Conservation (phyloP, 352 stramenopile species). For the Pythium sukuiense region DNA sequence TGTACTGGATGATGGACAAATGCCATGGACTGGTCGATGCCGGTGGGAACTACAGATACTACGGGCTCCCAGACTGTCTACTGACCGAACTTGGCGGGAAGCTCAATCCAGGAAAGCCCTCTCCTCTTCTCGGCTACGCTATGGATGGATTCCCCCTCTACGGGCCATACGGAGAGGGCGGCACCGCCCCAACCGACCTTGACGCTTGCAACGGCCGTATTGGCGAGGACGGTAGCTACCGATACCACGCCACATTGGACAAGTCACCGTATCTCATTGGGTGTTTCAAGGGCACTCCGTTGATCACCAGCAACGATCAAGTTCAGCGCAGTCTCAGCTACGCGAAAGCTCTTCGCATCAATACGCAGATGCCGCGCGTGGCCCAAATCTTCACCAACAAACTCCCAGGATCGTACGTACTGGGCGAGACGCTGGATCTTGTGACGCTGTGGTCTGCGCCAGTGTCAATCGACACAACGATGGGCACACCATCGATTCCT, state of each 20-base stretch:
- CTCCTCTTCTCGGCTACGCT: slow-evolving; percentile 66
- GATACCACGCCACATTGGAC: slow-evolving; percentile 58
- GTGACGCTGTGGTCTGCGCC: slow-evolving; percentile 59
- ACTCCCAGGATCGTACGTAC: slow-evolving; percentile 45
- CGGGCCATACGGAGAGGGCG: slow-evolving; percentile 50
- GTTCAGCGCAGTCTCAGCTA: slow-evolving; percentile 64
- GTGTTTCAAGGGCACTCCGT: slow-evolving; percentile 48
- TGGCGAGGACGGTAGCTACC: slow-evolving; percentile 63
- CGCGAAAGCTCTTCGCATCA: slow-evolving; percentile 43
- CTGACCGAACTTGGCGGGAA: slow-evolving; percentile 41
- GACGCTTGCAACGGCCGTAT: slow-evolving; percentile 70
- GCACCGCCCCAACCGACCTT: slow-evolving; percentile 44
- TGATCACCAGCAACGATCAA: slow-evolving; percentile 15
- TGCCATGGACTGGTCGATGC: slow-evolving; percentile 69
- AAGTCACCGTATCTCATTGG: slow-evolving; percentile 58
- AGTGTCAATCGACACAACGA: slow-evolving; percentile 35
- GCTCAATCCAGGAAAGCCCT: slow-evolving; percentile 29
- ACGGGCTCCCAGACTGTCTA: slow-evolving; percentile 66
- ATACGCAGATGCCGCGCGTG: slow-evolving; percentile 46
- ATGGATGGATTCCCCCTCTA: slow-evolving; percentile 81
- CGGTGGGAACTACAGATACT: slow-evolving; percentile 74
- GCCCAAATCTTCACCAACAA: slow-evolving; percentile 67
- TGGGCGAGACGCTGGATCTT: slow-evolving; percentile 63
- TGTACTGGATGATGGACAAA: slow-evolving; percentile 56
- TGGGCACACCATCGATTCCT: slow-evolving; percentile 38